A percentile compares a stretch with the other conserved stretches of the same genome.
These are phyloP conservation scores for Podospora bellae-mahoneyi DNA, from an alignment of 495 filamentous ascomycete genomes.

Conservation along the genomic window DNA sequence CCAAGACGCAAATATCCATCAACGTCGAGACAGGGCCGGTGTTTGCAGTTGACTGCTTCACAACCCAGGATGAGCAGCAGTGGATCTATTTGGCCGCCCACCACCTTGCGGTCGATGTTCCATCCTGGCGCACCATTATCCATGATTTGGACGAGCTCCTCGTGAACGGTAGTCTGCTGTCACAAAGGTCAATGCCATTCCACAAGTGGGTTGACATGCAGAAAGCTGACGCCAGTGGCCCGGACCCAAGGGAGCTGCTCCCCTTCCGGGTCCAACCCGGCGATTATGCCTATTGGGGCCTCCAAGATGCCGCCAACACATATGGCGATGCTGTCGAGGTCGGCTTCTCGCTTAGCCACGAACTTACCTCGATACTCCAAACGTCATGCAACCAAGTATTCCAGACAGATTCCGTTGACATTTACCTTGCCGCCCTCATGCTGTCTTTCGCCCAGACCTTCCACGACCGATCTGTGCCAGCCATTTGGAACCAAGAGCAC, in stretches of 20 bases:
- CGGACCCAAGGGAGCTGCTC: conserved; percentile 24
- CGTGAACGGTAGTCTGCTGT: conserved; percentile 41
- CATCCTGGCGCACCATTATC: conserved; percentile 67
- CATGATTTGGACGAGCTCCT: conserved; percentile 65
- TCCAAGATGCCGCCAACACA: conserved; percentile 43
- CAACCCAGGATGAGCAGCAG: conserved; percentile 45
- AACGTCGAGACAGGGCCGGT: conserved; percentile 45
- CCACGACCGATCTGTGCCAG: conserved; percentile 51
- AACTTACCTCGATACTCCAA: conserved; percentile 43
- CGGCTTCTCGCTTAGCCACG: conserved; percentile 42
- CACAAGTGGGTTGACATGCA: conserved; percentile 58
- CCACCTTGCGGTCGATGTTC: conserved; percentile 66
- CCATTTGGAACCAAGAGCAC: conserved; percentile 52
- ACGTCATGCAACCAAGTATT: conserved; percentile 43
- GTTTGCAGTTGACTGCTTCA: conserved; percentile 50
- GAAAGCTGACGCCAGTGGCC: conserved; percentile 31
- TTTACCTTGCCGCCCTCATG: conserved; percentile 48
- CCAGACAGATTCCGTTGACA: conserved; percentile 45
- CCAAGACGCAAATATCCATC: conserved; percentile 38
- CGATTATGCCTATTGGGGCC: conserved; percentile 46
- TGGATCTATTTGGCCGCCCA: conserved; percentile 64
- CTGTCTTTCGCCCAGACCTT: conserved; percentile 50
- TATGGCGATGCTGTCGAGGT: conserved; percentile 42
- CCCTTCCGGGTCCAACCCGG: conserved; percentile 36
- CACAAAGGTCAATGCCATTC: conserved; percentile 53